A percentile compares a stretch with the other conserved stretches of the same genome.
Evolutionary conservation across 108 stramenopile genomes (phyloP).

Genomic region (Cyclotella atomus): DNA sequence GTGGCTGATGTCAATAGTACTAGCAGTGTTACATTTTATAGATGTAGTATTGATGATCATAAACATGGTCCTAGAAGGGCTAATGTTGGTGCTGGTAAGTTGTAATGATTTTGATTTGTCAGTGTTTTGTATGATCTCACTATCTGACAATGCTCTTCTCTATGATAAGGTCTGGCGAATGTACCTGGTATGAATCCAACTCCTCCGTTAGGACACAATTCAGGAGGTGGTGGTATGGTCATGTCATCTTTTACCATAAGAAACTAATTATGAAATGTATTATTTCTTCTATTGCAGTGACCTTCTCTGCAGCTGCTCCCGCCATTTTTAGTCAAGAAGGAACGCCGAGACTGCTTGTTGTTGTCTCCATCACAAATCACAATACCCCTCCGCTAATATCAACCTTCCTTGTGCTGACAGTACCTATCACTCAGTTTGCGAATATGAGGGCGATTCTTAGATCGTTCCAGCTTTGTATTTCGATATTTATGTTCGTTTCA

Average conservation of each 20-base stretch:
- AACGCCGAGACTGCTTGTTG: no score
- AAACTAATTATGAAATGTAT: background rate
- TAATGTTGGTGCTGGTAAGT: conserved; percentile 37
- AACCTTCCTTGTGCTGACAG: no score
- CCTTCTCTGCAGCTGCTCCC: background rate
- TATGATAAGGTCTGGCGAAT: conserved; percentile 1
- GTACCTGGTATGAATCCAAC: conserved; percentile 12
- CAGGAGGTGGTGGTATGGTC: background rate
- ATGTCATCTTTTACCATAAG: conserved; percentile 11
- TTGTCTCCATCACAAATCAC: no score
- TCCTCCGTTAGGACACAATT: conserved; percentile 9
- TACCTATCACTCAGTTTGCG: no score
- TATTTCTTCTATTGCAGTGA: background rate
- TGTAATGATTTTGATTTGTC: background rate
- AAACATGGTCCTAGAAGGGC: conserved; percentile 41
- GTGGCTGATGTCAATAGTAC: conserved; percentile 85
- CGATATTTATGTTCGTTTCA: no score
- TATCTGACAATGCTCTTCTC: background rate
- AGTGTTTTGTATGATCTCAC: background rate
- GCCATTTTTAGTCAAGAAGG: no score
- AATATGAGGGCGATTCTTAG: no score
- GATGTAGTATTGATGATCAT: conserved; percentile 65
- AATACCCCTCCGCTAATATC: no score
- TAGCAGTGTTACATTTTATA: conserved; percentile 67
- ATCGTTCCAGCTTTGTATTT: no score